phyloP scores from a whole-genome alignment of 495 filamentous ascomycete genomes.

The Chlorociboria aeruginascens region DNA sequence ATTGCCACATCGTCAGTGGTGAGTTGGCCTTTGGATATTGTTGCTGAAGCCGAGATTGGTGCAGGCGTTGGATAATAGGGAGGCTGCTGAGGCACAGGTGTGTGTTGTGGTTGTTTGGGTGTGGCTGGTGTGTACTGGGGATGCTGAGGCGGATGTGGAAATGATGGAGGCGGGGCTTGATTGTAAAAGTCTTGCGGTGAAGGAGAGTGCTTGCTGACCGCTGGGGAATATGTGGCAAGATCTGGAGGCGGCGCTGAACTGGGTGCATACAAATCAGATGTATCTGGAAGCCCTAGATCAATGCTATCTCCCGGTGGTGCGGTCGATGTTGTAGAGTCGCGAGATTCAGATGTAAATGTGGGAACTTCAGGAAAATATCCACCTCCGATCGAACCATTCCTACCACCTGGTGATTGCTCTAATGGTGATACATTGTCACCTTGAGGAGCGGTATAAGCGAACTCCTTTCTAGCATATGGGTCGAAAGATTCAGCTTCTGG shows the following conservation, averaged over 20 bases:
- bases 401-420: constrained; percentile 18
- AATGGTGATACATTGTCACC: constrained; percentile 28
- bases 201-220: constrained; percentile 7
- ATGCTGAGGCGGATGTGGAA: constrained; percentile 11
- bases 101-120: constrained; percentile 17
- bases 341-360: constrained; percentile 21
- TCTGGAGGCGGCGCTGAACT: constrained; percentile 1
- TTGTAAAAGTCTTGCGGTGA: constrained; percentile 15
- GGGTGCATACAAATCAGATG: constrained; percentile 13
- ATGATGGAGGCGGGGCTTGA: constrained; percentile 18
- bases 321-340: constrained; percentile 10
- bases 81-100: constrained; percentile 14
- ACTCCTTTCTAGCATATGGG: constrained; percentile 14
- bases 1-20: constrained; percentile 63
- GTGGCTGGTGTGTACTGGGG: constrained; percentile 1
- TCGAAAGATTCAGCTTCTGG: constrained; percentile 7
- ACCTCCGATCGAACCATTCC: constrained; percentile 31
- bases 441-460: constrained; percentile 16
- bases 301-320: constrained; percentile 12
- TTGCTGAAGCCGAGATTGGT: background rate
- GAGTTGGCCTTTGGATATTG: constrained; percentile 7
- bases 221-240: constrained; percentile 1
- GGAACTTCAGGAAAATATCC: constrained; percentile 43
- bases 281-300: constrained; percentile 17
- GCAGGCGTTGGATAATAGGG: constrained; percentile 1